Evolutionary conservation across 2,329 filamentous ascomycete genomes (phyloP), one percentile per base, ranked within the genome.

Genomic region (Apiospora hydei): DNA sequence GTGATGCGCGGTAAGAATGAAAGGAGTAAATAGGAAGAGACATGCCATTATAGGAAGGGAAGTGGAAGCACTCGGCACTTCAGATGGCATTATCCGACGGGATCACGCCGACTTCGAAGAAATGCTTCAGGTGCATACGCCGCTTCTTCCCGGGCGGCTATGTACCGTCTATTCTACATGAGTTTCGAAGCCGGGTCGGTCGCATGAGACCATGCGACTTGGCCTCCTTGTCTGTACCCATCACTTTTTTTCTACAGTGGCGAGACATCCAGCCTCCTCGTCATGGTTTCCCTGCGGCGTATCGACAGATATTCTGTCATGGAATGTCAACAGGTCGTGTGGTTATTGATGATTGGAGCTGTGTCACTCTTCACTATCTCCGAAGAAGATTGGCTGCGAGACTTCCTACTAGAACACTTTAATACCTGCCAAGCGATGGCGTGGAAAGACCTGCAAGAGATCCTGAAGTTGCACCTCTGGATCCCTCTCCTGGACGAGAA

Each of bases 1-100:
- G 83, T 84, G 1, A 85, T 85, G 84, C 77, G 80, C 21, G 83
- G 83, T 6, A 85, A 83, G 74, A 85, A n/a, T n/a, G n/a, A n/a
- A n/a, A n/a, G n/a, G n/a, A n/a, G n/a, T n/a, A n/a, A n/a, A n/a
- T n/a, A n/a, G n/a, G n/a, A n/a, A n/a, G n/a, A n/a, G n/a, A n/a
- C n/a, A n/a, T n/a, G n/a, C n/a, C n/a, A n/a, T n/a, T n/a, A 85
- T 13, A 38, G 18, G n/a, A 47, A 43, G 13, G 16, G 11, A 11
- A 26, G 4, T 5, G n/a, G 26, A 0, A 5, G 49, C 4, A 14
- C 14, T 14, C 3, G 49, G n/a, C 13, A 26, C n/a, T 26, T 53
- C 49, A 26, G 14, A 0, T 13, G 2, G n/a, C 0, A n/a, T 3
- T 0, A 6, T 26, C 10, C 49, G 26, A 14, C 49, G 10, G 2